phyloP scores from a whole-genome alignment of 202 grass and related monocot species.

The Hordeum pubiflorum region DNA sequence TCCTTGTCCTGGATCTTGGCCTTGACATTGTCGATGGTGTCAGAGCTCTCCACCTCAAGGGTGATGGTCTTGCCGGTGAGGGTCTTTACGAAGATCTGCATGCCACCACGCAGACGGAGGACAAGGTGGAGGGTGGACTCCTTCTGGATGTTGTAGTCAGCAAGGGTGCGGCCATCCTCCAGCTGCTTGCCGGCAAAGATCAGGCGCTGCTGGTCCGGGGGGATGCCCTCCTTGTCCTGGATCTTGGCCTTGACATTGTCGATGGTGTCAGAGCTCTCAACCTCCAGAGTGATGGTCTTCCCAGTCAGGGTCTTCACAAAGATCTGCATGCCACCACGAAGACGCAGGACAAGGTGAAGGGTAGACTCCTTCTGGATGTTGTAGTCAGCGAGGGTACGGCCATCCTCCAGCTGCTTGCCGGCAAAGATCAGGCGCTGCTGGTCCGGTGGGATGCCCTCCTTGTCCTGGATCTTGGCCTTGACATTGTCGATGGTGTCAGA shows the following conservation, averaged over 20 bases:
- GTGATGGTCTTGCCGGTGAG: slow-evolving; percentile 90
- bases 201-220: slow-evolving; percentile 47
- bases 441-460: slow-evolving; percentile 52
- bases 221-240: slow-evolving; percentile 62
- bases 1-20: slow-evolving; percentile 98
- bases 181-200: slow-evolving; percentile 62
- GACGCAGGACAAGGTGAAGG: slow-evolving; percentile 41
- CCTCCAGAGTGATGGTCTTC: slow-evolving; percentile 51
- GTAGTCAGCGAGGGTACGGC: slow-evolving; percentile 32
- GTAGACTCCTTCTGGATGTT: slow-evolving; percentile 63
- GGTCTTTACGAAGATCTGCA: slow-evolving; percentile 98
- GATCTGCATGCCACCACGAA: slow-evolving; percentile 52
- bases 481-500: slow-evolving; percentile 52
- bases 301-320: slow-evolving; percentile 56
- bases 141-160: slow-evolving; percentile 54
- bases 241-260: slow-evolving; percentile 62
- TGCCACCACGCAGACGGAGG: not conserved
- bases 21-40: slow-evolving; percentile 94
- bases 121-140: slow-evolving; percentile 42
- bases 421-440: slow-evolving; percentile 47
- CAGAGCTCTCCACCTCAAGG: slow-evolving; percentile 73
- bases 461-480: slow-evolving; percentile 58
- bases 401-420: slow-evolving; percentile 51
- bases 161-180: slow-evolving; percentile 42
- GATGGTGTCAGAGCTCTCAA: slow-evolving; percentile 45